phyloP scores from a whole-genome alignment of 2,329 filamentous ascomycete species.

The Diplocarpon mali region DNA sequence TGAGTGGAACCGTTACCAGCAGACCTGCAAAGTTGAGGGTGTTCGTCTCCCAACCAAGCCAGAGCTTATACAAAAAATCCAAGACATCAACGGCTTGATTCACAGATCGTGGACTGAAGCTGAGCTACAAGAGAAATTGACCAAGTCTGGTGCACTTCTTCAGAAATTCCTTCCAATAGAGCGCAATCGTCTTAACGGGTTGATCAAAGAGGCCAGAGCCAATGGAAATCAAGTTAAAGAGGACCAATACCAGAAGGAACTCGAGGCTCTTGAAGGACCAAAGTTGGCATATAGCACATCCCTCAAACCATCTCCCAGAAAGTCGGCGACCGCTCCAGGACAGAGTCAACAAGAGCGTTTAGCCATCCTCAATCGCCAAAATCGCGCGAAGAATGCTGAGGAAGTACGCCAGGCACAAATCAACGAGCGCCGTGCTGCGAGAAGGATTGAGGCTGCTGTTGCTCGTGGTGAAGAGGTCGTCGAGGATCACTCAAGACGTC shows the following conservation, averaged over 20 bases:
- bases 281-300: slow-evolving; percentile 65
- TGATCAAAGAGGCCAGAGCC: slow-evolving; percentile 55
- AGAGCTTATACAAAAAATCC: slow-evolving; percentile 58
- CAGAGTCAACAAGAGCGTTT: slow-evolving; percentile 69
- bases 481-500: slow-evolving; percentile 48
- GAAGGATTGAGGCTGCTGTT: slow-evolving; percentile 48
- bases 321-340: slow-evolving; percentile 34
- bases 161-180: slow-evolving; percentile 55
- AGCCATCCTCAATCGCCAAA: slow-evolving; percentile 71
- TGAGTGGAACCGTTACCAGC: slow-evolving; percentile 74
- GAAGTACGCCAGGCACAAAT: slow-evolving; percentile 85
- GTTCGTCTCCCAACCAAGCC: slow-evolving; percentile 64
- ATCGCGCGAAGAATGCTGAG: slow-evolving; percentile 75
- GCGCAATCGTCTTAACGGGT: slow-evolving; percentile 53
- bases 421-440: slow-evolving; percentile 58
- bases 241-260: slow-evolving; percentile 44
- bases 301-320: slow-evolving; percentile 43
- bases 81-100: slow-evolving; percentile 69
- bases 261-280: slow-evolving; percentile 52
- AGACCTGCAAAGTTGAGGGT: slow-evolving; percentile 60
- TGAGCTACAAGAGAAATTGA: slow-evolving; percentile 71
- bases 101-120: slow-evolving; percentile 72
- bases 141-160: slow-evolving; percentile 56
- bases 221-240: slow-evolving; percentile 49
- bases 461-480: slow-evolving; percentile 51